Conservation (phyloP, 2,329 filamentous ascomycete genomes). For the Cordyceps cateniannulata region DNA sequence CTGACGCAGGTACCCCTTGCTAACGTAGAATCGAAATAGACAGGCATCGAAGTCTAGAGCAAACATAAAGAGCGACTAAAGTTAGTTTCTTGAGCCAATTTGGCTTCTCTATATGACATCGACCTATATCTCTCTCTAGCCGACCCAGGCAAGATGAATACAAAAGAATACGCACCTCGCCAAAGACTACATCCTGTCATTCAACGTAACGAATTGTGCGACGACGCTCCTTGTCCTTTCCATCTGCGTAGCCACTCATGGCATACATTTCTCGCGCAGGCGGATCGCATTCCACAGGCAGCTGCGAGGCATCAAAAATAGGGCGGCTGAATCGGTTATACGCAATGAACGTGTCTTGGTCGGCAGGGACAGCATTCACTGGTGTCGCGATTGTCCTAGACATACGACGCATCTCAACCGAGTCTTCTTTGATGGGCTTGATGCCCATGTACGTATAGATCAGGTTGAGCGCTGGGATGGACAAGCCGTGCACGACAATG, state of each 20-base stretch:
- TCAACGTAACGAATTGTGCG: slow-evolving; percentile 8
- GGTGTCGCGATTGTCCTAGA: slow-evolving; percentile 31
- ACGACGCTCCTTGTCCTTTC: not conserved
- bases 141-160: too few relatives aligned
- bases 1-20: too few relatives aligned
- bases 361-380: slow-evolving; percentile 31
- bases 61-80: too few relatives aligned
- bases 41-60: too few relatives aligned
- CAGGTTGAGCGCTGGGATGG: slow-evolving; percentile 36
- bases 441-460: slow-evolving; percentile 34
- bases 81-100: too few relatives aligned
- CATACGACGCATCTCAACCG: slow-evolving; percentile 30
- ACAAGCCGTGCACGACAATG: slow-evolving; percentile 41
- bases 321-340: slow-evolving; percentile 44
- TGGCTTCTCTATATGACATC: too few relatives aligned
- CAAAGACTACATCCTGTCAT: not conserved
- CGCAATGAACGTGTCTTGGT: slow-evolving; percentile 34
- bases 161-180: too few relatives aligned
- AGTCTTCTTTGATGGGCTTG: slow-evolving; percentile 36
- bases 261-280: not conserved
- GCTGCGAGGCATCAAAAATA: slow-evolving; percentile 15
- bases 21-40: too few relatives aligned
- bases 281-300: slow-evolving; percentile 3
- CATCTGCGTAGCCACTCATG: not conserved
- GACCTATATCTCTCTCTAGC: too few relatives aligned